A percentile compares a stretch with the other conserved stretches of the same genome.
Evolutionary conservation across 2,329 filamentous ascomycete species (phyloP).

Genomic region (Fusarium pilosicola): DNA sequence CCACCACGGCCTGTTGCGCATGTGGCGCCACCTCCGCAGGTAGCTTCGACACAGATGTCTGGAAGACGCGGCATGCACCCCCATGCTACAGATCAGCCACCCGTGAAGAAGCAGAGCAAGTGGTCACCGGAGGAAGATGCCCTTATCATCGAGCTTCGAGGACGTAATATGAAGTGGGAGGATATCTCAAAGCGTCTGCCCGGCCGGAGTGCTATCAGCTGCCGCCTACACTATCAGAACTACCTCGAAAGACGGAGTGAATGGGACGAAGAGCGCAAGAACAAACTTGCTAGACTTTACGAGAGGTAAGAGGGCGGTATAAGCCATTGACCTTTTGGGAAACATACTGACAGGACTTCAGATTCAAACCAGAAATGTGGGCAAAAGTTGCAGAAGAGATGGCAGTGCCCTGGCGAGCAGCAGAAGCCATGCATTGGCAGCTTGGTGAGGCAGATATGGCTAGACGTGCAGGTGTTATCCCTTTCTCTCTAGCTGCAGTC

Average conservation of each 20-base stretch:
- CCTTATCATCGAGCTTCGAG: slow-evolving; percentile 91
- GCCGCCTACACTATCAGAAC: slow-evolving; percentile 95
- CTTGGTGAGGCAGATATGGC: slow-evolving; percentile 95
- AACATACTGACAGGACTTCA: slow-evolving; percentile 52
- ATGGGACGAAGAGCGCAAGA: slow-evolving; percentile 98
- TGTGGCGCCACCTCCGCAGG: slow-evolving; percentile 40
- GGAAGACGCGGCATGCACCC: slow-evolving; percentile 51
- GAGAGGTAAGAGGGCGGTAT: slow-evolving; percentile 74
- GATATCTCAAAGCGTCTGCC: slow-evolving; percentile 93
- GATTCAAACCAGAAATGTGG: slow-evolving; percentile 99
- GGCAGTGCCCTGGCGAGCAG: slow-evolving; percentile 92
- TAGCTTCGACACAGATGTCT: slow-evolving; percentile 48
- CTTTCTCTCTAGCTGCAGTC: slow-evolving; percentile 76
- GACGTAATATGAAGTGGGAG: slow-evolving; percentile 97
- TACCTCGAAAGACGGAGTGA: slow-evolving; percentile 92
- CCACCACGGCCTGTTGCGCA: slow-evolving; percentile 39
- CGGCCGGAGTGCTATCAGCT: slow-evolving; percentile 92
- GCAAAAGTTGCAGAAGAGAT: slow-evolving; percentile 94
- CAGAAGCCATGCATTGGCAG: slow-evolving; percentile 98
- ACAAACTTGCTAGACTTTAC: slow-evolving; percentile 93
- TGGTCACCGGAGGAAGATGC: slow-evolving; percentile 95
- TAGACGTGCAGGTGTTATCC: slow-evolving; percentile 85
- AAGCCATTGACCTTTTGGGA: background rate
- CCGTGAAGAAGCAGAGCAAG: slow-evolving; percentile 94
- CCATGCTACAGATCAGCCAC: slow-evolving; percentile 71